These are phyloP conservation scores for Cicer judaicum DNA, from an alignment of 306 rosid genomes.

Conservation along the genomic window DNA sequence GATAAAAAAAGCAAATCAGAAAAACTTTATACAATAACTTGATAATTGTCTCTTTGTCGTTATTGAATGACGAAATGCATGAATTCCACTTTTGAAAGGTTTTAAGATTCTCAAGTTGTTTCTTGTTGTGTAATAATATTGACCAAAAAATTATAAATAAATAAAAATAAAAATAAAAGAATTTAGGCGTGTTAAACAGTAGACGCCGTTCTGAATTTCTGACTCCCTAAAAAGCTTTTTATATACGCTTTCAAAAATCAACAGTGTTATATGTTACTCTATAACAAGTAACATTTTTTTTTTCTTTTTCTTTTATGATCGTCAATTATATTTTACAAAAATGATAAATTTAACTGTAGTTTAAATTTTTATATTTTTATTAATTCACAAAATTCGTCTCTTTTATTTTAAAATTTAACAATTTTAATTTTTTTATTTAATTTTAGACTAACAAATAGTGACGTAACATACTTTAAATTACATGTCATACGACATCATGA, in stretches of 20 bases:
- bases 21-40: background rate
- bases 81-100: slow-evolving; percentile 39
- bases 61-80: background rate
- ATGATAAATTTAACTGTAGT: no score
- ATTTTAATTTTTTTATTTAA: no score
- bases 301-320: slow-evolving; percentile 4
- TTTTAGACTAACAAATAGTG: no score
- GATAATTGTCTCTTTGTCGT: slow-evolving; percentile 3
- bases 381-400: no score
- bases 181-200: slow-evolving; percentile 15
- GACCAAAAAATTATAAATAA: background rate
- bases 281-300: slow-evolving; percentile 29
- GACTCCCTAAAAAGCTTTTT: slow-evolving; percentile 36
- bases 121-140: background rate
- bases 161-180: background rate
- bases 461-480: no score
- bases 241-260: slow-evolving; percentile 1
- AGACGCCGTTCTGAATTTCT: slow-evolving; percentile 34
- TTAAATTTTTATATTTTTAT: no score
- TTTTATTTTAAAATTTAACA: no score
- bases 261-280: slow-evolving; percentile 17
- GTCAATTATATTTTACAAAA: background rate
- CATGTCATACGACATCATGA: no score
- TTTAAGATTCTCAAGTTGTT: slow-evolving; percentile 38
- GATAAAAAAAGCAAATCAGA: background rate